Evolutionary conservation across 208 protist species (phyloP), one percentile per base, ranked within the genome.

Genomic region (Porcisia hertigi): DNA sequence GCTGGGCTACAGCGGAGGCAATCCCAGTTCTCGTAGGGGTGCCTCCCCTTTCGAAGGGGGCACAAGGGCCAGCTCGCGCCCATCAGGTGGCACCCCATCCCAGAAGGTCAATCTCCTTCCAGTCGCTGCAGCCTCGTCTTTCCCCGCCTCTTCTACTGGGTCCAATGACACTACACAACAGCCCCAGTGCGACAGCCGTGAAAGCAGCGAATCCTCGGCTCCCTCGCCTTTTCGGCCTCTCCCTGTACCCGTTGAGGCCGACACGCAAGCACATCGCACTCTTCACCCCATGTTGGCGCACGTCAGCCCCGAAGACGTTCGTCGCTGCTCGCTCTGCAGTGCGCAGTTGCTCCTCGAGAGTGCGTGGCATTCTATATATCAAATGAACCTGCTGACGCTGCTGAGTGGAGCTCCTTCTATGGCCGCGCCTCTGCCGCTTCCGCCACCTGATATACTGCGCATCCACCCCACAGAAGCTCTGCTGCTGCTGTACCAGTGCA

Each of bases 261-360:
- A 53, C 11, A 75, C 73, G 5, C 59, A 71, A 47, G 52, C 59
- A 34, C 25, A 66, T 25, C 78, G 78, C n/a, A 71, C 67, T 4
- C 78, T 82, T 1, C 78, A 82, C 67, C 14, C 66, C 9, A 63
- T 82, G 57, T 64, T 75, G 72, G 58, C 73, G 9, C 73, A 82
- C 69, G 41, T 78, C 59, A 52, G 23, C 1, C 59, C 78, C 12
- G 73, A 75, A 18, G 76, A 79, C 36, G 43, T 76, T 20, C 71
- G 76, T 16, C 72, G 72, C 65, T 91, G 89, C 63, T 52, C 86
- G 7, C 69, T 92, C 34, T 94, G 87, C 83, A 79, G 78, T 20
- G 83, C 81, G 11, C 81, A 94, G 75, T 69, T 86, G 41, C 74
- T 87, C 23, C 2, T 92, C 23, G 58, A 86, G 62, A 69, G 78